Evolutionary conservation across 2,329 filamentous ascomycete species (phyloP).

Genomic region (Lecanicillium sp.): DNA sequence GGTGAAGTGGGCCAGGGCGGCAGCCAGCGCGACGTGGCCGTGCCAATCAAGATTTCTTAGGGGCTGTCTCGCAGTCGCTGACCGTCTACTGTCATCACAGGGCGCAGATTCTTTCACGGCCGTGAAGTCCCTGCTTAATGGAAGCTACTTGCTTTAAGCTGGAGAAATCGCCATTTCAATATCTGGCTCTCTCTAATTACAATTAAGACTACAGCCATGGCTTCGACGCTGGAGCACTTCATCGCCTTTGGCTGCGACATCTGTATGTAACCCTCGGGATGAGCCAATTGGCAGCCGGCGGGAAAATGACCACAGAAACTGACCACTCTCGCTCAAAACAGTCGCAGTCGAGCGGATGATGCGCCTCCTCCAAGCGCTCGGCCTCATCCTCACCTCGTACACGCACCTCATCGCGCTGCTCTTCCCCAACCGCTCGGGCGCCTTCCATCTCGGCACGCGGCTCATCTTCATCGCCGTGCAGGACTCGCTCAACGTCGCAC

Average conservation of each 20-base stretch:
- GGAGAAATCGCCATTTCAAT: too few relatives aligned
- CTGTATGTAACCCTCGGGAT: constrained; percentile 28
- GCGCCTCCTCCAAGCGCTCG: constrained; percentile 48
- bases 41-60: not conserved
- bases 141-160: too few relatives aligned
- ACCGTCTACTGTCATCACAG: not conserved
- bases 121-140: too few relatives aligned
- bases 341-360: constrained; percentile 57
- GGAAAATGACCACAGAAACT: not conserved
- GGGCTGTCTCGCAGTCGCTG: not conserved
- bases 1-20: not conserved
- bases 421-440: constrained; percentile 17
- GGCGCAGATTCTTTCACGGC: not conserved
- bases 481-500: constrained; percentile 39
- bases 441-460: constrained; percentile 24
- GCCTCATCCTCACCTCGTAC: constrained; percentile 42
- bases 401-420: constrained; percentile 32
- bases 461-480: constrained; percentile 31
- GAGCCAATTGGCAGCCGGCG: not conserved
- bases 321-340: constrained; percentile 22
- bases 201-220: constrained; percentile 24
- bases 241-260: constrained; percentile 43
- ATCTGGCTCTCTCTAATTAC: too few relatives aligned
- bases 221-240: constrained; percentile 26
- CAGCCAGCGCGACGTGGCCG: not conserved